Evolutionary conservation across 73 alveolate species (phyloP), one percentile per base, ranked within the genome.

Genomic region (Diophrys appendiculata): DNA sequence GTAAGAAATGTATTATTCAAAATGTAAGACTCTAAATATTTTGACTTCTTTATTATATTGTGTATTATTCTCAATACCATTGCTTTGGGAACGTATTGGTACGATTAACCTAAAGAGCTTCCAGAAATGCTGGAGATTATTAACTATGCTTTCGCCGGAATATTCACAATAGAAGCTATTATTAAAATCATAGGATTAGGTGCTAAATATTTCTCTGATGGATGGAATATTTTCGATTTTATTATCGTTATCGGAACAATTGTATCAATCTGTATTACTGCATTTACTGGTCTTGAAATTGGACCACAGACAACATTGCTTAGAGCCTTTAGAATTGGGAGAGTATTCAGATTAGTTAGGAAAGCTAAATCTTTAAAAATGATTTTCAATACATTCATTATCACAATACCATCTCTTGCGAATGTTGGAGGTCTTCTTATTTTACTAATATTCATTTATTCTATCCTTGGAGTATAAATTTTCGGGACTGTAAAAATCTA

Each of bases 51-150:
- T 56, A 90, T 90, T 78, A 52, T 72, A 67, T 53, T 79, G 28
- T 86, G 91, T 82, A 90, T 90, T 64, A 81, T 86, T 67, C 54
- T 86, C 27, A 88, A 90, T 69, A 80, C 88, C 8, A 29, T 52
- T 3, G 64, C 73, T n/a, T 65, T 86, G 31, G 84, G 78, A 27
- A 33, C 72, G 72, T 68, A 86, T 29, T 78, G 93, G 93, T 81
- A 86, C 69, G 68, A 27, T 34, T 25, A 52, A 64, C 90, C 89
- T 5, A 3, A 31, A 1, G 25, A 0, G 26, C 34, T 76, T 5
- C 76, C 74, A 31, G 27, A 70, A 8, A 32, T 30, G 11, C 53
- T 67, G 1, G 76, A 67, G 30, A 67, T 29, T 31, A 67, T 67
- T 67, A 67, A 67, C 76, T 67, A 26, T 67, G 30, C 30, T 2